These are phyloP conservation scores for Arabis hirsuta DNA, from an alignment of 345 rosid genomes.

Conservation along the genomic window DNA sequence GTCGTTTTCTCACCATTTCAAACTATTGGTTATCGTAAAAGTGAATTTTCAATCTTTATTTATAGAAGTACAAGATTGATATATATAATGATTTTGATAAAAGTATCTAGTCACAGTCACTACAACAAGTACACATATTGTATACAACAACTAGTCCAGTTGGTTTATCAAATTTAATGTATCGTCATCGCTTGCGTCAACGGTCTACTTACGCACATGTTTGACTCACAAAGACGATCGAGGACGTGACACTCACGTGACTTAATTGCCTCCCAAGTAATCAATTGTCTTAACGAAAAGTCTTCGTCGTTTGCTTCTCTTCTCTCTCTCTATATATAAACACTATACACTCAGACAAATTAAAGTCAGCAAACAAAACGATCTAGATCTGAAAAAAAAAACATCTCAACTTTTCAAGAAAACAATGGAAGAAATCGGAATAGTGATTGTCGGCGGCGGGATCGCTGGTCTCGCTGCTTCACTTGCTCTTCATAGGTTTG, in stretches of 20 bases:
- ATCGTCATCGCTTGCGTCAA: slow-evolving; percentile 41
- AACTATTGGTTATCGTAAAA: too few species aligned
- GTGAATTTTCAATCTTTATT: too few species aligned
- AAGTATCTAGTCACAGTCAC: not conserved
- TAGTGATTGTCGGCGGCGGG: slow-evolving; percentile 64
- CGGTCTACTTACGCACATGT: slow-evolving; percentile 33
- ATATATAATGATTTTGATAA: not conserved
- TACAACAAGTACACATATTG: slow-evolving; percentile 5
- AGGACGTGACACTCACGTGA: slow-evolving; percentile 4
- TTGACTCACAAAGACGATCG: slow-evolving; percentile 27
- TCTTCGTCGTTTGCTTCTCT: slow-evolving; percentile 20
- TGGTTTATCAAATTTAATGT: not conserved
- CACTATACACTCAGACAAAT: slow-evolving; percentile 1
- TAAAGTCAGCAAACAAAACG: not conserved
- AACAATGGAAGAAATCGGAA: slow-evolving; percentile 45
- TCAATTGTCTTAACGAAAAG: slow-evolving; percentile 31
- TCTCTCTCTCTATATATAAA: slow-evolving; percentile 21
- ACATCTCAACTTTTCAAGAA: not conserved
- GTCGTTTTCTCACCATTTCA: too few species aligned
- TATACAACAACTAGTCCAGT: slow-evolving; percentile 3
- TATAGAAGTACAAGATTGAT: not conserved
- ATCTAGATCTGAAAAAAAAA: slow-evolving; percentile 3
- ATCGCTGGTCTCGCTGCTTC: slow-evolving; percentile 66
- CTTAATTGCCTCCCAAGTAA: slow-evolving; percentile 38
- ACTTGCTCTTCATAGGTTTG: slow-evolving; percentile 60